Evolutionary conservation across 2,329 filamentous ascomycete genomes (phyloP).

Genomic region (Claviceps monticola): DNA sequence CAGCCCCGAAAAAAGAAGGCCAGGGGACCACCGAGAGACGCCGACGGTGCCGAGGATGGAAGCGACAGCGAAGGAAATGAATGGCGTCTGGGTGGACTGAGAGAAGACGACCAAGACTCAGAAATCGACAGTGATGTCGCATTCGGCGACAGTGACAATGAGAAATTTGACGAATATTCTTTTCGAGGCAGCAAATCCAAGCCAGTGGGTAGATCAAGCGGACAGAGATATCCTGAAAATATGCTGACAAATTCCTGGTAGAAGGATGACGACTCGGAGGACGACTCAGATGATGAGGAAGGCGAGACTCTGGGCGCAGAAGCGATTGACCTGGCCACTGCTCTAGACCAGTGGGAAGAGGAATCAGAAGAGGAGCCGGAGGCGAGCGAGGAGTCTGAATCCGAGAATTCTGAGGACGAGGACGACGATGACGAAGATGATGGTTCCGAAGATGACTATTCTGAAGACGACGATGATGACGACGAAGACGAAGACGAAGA

Average conservation of each 20-base stretch:
- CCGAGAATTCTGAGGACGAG: constrained; percentile 27
- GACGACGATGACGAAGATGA: constrained; percentile 26
- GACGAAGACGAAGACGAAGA: constrained; percentile 32
- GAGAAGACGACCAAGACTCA: constrained; percentile 45
- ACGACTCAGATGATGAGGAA: constrained; percentile 46
- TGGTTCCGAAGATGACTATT: constrained; percentile 28
- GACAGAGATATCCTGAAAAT: neutral
- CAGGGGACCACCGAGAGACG: constrained; percentile 30
- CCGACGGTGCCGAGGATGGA: constrained; percentile 53
- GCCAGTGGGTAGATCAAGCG: constrained; percentile 10
- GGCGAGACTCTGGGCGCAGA: constrained; percentile 44
- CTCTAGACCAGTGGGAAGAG: constrained; percentile 40
- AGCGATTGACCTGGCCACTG: constrained; percentile 44
- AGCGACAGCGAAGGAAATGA: constrained; percentile 78
- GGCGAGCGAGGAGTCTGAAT: constrained; percentile 28
- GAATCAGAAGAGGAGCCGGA: constrained; percentile 34
- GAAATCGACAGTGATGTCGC: constrained; percentile 62
- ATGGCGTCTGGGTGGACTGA: constrained; percentile 59
- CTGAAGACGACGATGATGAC: constrained; percentile 19
- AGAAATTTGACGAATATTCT: constrained; percentile 62
- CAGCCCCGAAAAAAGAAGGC: constrained; percentile 26
- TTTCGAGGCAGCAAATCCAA: constrained; percentile 35
- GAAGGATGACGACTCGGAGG: constrained; percentile 22
- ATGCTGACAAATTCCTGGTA: neutral
- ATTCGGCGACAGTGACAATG: constrained; percentile 78